Conservation (phyloP, 2,329 filamentous ascomycete species). For the Fusarium longipes region DNA sequence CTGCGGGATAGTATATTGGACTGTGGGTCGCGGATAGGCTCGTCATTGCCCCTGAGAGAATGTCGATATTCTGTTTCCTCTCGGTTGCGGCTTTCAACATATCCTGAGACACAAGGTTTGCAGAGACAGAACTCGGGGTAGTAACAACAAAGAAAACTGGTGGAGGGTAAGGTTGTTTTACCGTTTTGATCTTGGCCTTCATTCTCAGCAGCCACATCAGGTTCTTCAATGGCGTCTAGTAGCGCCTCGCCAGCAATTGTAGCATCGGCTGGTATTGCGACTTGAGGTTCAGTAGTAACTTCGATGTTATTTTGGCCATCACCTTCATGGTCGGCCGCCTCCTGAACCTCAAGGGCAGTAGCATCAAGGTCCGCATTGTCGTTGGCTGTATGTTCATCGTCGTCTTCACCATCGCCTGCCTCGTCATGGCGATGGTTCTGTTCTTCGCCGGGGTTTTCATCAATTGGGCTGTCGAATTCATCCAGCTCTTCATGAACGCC, state of each 20-base stretch:
- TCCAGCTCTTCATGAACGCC: constrained; percentile 41
- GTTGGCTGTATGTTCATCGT: constrained; percentile 39
- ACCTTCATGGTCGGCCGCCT: background rate
- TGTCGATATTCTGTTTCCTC: constrained; percentile 31
- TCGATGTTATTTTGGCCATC: constrained; percentile 1
- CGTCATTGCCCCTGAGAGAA: constrained; percentile 8
- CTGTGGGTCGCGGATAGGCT: background rate
- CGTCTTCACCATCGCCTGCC: constrained; percentile 20
- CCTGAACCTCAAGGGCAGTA: background rate
- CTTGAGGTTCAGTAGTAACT: constrained; percentile 20
- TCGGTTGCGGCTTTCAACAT: constrained; percentile 31
- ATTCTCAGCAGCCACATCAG: constrained; percentile 6
- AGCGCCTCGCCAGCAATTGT: background rate
- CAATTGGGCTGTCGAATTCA: constrained; percentile 43
- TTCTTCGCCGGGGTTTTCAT: constrained; percentile 27
- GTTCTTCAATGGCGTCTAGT: constrained; percentile 20
- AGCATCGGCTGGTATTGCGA: constrained; percentile 22
- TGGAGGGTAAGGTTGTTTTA: constrained; percentile 35
- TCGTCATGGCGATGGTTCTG: constrained; percentile 25
- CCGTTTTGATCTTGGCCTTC: constrained; percentile 40
- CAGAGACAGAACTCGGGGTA: constrained; percentile 39
- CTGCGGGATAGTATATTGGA: background rate
- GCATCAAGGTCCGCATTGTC: constrained; percentile 3
- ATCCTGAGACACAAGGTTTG: constrained; percentile 23
- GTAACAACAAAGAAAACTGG: constrained; percentile 27